A percentile compares a stretch with the other conserved stretches of the same genome.
Evolutionary conservation across 768 basidiomycete species (phyloP).

Genomic region (Boletus vinaceobasis): DNA sequence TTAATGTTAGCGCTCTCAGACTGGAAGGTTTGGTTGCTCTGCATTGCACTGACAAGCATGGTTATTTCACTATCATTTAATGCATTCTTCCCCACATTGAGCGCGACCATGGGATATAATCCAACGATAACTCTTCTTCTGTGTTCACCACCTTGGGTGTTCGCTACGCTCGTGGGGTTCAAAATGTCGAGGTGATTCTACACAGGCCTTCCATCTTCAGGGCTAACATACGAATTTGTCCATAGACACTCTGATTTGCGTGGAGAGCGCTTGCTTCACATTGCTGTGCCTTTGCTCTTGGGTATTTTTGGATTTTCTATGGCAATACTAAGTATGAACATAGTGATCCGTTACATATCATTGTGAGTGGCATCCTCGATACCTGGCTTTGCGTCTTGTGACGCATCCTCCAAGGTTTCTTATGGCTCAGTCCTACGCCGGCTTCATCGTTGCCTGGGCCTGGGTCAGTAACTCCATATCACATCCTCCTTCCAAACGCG

Average conservation of each 20-base stretch:
- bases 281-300: slow-evolving; percentile 45
- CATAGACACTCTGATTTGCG: slow-evolving; percentile 65
- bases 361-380: slow-evolving; percentile 40
- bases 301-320: slow-evolving; percentile 71
- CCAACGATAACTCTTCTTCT: slow-evolving; percentile 66
- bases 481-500: slow-evolving; percentile 81
- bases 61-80: slow-evolving; percentile 67
- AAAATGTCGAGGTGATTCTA: slow-evolving; percentile 43
- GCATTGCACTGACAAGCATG: slow-evolving; percentile 57
- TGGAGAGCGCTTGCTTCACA: slow-evolving; percentile 72
- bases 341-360: slow-evolving; percentile 59
- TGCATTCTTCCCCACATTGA: slow-evolving; percentile 76
- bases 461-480: slow-evolving; percentile 62
- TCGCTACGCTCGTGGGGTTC: slow-evolving; percentile 58
- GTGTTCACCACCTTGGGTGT: slow-evolving; percentile 67
- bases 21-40: slow-evolving; percentile 84
- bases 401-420: slow-evolving; percentile 50
- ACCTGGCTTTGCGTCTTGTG: not conserved
- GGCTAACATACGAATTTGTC: not conserved
- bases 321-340: slow-evolving; percentile 60
- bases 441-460: slow-evolving; percentile 60
- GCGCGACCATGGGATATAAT: slow-evolving; percentile 65
- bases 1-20: slow-evolving; percentile 62
- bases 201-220: not conserved
- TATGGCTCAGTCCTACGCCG: slow-evolving; percentile 72